Base-by-base conservation (phyloP, 1,284 basidiomycete genomes). In the Fomitopsis schrenkii region DNA sequence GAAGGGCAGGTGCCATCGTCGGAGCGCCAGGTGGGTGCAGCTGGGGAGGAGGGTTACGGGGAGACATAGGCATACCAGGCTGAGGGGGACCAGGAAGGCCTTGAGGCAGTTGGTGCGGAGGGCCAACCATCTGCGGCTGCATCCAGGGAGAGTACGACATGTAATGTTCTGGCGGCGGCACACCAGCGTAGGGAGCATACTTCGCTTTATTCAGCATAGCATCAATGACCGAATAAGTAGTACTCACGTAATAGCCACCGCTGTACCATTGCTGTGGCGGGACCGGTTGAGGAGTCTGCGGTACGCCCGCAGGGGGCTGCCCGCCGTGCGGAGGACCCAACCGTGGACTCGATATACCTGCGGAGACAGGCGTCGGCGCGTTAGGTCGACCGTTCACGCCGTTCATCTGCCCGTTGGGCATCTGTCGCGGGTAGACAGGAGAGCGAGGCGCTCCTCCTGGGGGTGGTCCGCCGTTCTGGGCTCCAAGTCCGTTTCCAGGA, bases 1-100 rank as follows among this genome's bases (percentile, higher is more conserved):
- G 81, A 46, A 80, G 71, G 26, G 87, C 80, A 64, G 87, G 86
- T 1, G 82, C 63, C 52, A 83, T 76, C 0, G 86, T 88, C 9
- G 88, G 89, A 2, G 89, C 90, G 38, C 83, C 84, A 28, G 87
- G 86, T 2, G 76, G 71, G 68, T 83, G 84, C 19, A 90, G 74
- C 45, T 75, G 77, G 7, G 82, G 77, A 17, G 84, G 83, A 40
- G 77, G 80, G 68, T 82, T 84, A 63, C 86, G 83, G 26, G 88
- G 89, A 10, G 88, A 90, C 77, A 90, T 83, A 5, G 83, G 76
- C 73, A 84, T 78, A 22, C 72, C 73, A 35, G 74, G 57, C 22
- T 80, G 78, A 38, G 76, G 76, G 14, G 78, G 75, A n/a, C 76
- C 77, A 50, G 78, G 78, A 22, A 74, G 67, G 38, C 73, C 73